A percentile compares a stretch with the other conserved stretches of the same genome.
Evolutionary conservation across 208 protist genomes (phyloP).

Genomic region (Leishmania amazonensis): DNA sequence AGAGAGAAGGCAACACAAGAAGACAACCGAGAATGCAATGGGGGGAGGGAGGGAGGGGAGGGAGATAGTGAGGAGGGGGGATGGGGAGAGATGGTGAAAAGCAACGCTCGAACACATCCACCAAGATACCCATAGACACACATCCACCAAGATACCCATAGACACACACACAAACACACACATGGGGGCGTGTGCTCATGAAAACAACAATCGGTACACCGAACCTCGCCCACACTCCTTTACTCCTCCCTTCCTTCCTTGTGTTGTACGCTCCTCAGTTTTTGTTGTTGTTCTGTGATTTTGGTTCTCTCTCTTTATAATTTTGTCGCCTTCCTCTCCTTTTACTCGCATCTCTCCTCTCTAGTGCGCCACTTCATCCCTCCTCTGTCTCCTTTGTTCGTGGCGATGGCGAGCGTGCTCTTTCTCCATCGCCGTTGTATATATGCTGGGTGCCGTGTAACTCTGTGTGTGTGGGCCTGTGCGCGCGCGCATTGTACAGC

Average conservation of each 20-base stretch:
- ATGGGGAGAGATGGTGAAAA: not conserved
- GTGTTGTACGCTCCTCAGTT: not conserved
- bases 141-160: not conserved
- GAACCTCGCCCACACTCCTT: not conserved
- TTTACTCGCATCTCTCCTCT: not conserved
- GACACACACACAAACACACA: not conserved
- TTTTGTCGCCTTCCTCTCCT: not conserved
- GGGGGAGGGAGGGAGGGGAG: not conserved
- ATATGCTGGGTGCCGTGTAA: not conserved
- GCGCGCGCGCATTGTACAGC: not conserved
- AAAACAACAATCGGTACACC: constrained; percentile 1
- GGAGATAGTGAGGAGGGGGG: not conserved
- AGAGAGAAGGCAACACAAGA: not conserved
- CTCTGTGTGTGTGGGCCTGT: not conserved
- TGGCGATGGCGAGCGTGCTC: not conserved
- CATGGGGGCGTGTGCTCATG: not conserved
- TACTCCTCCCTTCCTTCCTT: not conserved
- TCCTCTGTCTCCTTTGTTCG: not conserved
- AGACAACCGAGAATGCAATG: not conserved
- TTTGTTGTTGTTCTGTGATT: constrained; percentile 2
- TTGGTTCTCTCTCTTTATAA: constrained; percentile 13
- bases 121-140: not conserved
- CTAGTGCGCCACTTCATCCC: not conserved
- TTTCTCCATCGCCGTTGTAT: not conserved
- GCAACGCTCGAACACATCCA: not conserved